Percentiles rank a stretch among this genome's conserved stretches.
phyloP scores from a whole-genome alignment of 2,329 filamentous ascomycete genomes.

The Volutella citrinella region DNA sequence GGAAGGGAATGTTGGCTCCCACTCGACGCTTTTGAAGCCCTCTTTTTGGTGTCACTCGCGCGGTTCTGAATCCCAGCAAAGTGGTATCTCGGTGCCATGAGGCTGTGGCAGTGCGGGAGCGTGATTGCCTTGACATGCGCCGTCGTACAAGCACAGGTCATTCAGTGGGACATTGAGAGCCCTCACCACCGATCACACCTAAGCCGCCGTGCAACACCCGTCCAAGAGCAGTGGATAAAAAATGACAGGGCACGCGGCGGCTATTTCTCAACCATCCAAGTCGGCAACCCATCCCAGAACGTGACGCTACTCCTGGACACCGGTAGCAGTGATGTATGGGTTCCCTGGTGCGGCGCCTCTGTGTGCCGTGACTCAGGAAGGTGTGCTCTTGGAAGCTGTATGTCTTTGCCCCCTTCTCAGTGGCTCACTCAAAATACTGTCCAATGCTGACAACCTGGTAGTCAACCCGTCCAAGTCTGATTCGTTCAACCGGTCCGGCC shows the following conservation, averaged over 20 bases:
- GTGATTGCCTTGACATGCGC: conserved; percentile 21
- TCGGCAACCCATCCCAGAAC: conserved; percentile 57
- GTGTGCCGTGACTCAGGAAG: conserved; percentile 37
- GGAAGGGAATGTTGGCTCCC: too few species aligned
- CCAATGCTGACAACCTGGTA: conserved; percentile 29
- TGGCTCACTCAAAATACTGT: neutral
- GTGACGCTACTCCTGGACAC: conserved; percentile 61
- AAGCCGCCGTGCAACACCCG: conserved; percentile 34
- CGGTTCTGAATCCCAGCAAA: too few species aligned
- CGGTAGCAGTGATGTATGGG: conserved; percentile 64
- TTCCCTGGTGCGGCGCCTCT: conserved; percentile 38
- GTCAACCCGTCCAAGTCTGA: conserved; percentile 44
- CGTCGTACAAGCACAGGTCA: conserved; percentile 29
- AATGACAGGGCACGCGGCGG: conserved; percentile 44
- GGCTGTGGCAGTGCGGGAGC: conserved; percentile 16
- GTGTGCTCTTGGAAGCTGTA: conserved; percentile 47
- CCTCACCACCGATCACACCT: conserved; percentile 30
- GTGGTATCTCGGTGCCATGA: conserved; percentile 19
- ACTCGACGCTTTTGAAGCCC: too few species aligned
- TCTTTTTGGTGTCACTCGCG: too few species aligned
- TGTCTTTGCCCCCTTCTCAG: conserved; percentile 16
- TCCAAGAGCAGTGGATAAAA: conserved; percentile 40
- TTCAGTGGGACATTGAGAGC: conserved; percentile 48
- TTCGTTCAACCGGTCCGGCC: conserved; percentile 42
- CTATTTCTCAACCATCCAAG: conserved; percentile 54